These are phyloP conservation scores for Kwoniella shandongensis DNA, from an alignment of 768 basidiomycete genomes.

Conservation along the genomic window DNA sequence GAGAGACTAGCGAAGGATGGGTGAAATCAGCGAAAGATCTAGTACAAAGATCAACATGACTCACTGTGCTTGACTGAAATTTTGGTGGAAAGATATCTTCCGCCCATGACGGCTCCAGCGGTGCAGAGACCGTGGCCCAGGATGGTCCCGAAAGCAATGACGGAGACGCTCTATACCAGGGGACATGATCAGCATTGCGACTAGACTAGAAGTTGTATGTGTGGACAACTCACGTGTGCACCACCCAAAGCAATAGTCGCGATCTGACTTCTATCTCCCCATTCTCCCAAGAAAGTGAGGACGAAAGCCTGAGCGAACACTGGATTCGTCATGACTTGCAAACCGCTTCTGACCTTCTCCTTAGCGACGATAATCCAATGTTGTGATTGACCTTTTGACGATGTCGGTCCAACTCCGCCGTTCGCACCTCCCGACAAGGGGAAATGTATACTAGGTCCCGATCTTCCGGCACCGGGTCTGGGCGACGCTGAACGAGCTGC, in stretches of 20 bases:
- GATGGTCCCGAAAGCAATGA: constrained; percentile 86
- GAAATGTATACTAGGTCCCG: constrained; percentile 23
- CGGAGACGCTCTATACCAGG: constrained; percentile 73
- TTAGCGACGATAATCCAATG: constrained; percentile 36
- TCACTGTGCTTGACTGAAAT: constrained; percentile 91
- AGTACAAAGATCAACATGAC: constrained; percentile 42
- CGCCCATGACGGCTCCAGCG: constrained; percentile 85
- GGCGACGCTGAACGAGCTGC: constrained; percentile 5
- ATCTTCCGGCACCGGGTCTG: neutral
- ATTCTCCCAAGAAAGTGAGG: constrained; percentile 96
- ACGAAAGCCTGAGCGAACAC: constrained; percentile 94
- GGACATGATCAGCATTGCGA: constrained; percentile 1
- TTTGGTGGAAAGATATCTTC: constrained; percentile 86
- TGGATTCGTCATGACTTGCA: constrained; percentile 77
- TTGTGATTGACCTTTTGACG: constrained; percentile 18
- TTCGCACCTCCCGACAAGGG: constrained; percentile 13
- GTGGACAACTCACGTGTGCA: constrained; percentile 68
- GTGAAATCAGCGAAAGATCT: constrained; percentile 1
- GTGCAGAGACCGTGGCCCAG: constrained; percentile 86
- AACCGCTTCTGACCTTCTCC: constrained; percentile 78
- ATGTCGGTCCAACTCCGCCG: constrained; percentile 18
- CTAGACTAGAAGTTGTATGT: neutral
- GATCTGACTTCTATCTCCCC: constrained; percentile 97
- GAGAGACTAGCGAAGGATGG: constrained; percentile 63
- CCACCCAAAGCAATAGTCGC: constrained; percentile 94